These are phyloP conservation scores for Ganoderma multipileum DNA, from an alignment of 1,284 basidiomycete species.

Conservation along the genomic window DNA sequence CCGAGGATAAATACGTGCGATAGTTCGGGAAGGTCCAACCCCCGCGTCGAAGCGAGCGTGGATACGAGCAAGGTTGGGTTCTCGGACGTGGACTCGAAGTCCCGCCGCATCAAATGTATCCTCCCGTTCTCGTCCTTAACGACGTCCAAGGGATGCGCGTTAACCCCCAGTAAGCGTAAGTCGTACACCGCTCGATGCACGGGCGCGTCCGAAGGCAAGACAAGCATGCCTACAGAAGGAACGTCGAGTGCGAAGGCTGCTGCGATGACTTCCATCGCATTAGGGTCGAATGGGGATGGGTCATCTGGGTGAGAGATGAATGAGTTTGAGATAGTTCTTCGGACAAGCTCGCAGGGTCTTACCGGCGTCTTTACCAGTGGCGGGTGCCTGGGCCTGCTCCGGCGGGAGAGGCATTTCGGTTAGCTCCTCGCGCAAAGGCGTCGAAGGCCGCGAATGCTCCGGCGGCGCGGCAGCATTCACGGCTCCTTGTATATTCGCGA, in stretches of 20 bases:
- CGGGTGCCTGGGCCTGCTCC: constrained; percentile 17
- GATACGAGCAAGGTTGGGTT: constrained; percentile 71
- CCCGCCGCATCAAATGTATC: constrained; percentile 47
- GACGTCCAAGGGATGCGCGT: constrained; percentile 68
- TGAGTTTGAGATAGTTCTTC: constrained; percentile 12
- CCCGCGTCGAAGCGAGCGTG: constrained; percentile 71
- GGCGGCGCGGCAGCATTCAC: background rate
- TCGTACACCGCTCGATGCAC: constrained; percentile 69
- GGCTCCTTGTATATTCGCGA: constrained; percentile 52
- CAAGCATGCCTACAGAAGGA: constrained; percentile 67
- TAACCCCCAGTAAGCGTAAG: constrained; percentile 67
- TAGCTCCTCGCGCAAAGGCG: constrained; percentile 9
- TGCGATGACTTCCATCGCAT: constrained; percentile 70
- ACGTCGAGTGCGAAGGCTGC: constrained; percentile 77
- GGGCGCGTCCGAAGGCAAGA: constrained; percentile 65
- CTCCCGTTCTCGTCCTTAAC: constrained; percentile 50
- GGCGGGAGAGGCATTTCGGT: constrained; percentile 12
- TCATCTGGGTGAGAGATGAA: constrained; percentile 45
- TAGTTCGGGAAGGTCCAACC: constrained; percentile 73
- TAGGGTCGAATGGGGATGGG: constrained; percentile 57
- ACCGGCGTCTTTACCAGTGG: constrained; percentile 18
- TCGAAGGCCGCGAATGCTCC: constrained; percentile 2
- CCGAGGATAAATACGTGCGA: constrained; percentile 79
- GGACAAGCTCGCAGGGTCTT: constrained; percentile 3
- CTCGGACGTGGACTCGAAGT: constrained; percentile 42